phyloP scores from a whole-genome alignment of 495 filamentous ascomycete species.

The Penicillium ochrochloron region DNA sequence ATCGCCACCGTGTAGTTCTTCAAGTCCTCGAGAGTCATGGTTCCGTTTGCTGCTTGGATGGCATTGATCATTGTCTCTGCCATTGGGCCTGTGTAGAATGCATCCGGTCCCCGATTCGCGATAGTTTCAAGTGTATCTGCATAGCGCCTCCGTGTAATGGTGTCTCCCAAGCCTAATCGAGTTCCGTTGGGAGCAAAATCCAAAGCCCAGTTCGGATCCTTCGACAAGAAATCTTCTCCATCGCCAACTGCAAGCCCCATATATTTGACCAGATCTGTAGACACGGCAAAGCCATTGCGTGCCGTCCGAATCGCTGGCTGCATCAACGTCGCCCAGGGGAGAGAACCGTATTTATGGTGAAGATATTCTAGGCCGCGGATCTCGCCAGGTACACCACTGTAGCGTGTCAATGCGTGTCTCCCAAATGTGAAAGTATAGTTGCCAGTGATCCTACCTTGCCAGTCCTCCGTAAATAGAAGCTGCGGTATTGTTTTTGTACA shows the following conservation, averaged over 20 bases:
- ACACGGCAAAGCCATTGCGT: slow-evolving; percentile 72
- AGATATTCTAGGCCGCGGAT: slow-evolving; percentile 75
- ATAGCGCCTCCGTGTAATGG: slow-evolving; percentile 76
- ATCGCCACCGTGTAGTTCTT: slow-evolving; percentile 67
- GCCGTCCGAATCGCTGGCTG: slow-evolving; percentile 75
- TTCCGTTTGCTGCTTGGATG: slow-evolving; percentile 69
- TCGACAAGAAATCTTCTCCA: slow-evolving; percentile 64
- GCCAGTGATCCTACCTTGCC: slow-evolving; percentile 53
- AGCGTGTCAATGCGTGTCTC: background rate
- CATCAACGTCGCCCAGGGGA: slow-evolving; percentile 73
- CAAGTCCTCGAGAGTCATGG: slow-evolving; percentile 81
- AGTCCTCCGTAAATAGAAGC: slow-evolving; percentile 62
- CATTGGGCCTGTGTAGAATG: slow-evolving; percentile 75
- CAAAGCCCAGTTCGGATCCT: slow-evolving; percentile 76
- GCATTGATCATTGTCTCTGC: slow-evolving; percentile 75
- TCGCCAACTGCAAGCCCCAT: slow-evolving; percentile 55
- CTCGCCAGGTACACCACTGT: slow-evolving; percentile 81
- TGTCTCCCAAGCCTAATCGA: slow-evolving; percentile 70
- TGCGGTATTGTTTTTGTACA: slow-evolving; percentile 68
- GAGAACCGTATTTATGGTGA: slow-evolving; percentile 71
- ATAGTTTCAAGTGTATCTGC: slow-evolving; percentile 79
- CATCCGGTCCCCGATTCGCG: slow-evolving; percentile 67
- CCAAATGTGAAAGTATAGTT: background rate
- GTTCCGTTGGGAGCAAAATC: slow-evolving; percentile 88
- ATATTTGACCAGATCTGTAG: slow-evolving; percentile 69